Evolutionary conservation across 2,329 filamentous ascomycete genomes (phyloP).

Genomic region (Pleurostoma richardsiae): DNA sequence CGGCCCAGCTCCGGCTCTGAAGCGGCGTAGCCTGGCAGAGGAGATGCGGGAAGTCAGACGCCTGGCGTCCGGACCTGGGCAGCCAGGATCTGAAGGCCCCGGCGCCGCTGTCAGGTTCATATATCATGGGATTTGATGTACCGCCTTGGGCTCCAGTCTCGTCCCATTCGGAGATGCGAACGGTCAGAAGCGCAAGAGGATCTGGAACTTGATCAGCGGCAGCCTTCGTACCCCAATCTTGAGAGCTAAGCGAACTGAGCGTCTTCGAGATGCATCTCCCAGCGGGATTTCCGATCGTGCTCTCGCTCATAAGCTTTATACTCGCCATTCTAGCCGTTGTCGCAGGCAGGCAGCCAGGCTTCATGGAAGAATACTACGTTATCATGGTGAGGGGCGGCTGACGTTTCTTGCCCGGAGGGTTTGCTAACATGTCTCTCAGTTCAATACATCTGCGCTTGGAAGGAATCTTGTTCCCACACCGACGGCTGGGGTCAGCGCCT

Average conservation of each 20-base stretch:
- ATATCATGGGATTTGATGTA: too few species aligned
- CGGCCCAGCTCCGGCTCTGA: too few species aligned
- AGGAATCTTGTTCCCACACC: constrained; percentile 25
- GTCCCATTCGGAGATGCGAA: too few species aligned
- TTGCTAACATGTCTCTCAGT: constrained; percentile 15
- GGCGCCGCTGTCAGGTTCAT: too few species aligned
- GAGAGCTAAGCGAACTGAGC: not conserved
- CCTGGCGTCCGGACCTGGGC: too few species aligned
- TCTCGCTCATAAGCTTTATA: constrained; percentile 27
- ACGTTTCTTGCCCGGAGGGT: too few species aligned
- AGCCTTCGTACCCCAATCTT: not conserved
- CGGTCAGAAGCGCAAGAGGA: too few species aligned
- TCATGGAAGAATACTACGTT: constrained; percentile 31
- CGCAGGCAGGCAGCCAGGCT: constrained; percentile 28
- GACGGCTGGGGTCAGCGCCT: not conserved
- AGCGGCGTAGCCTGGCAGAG: too few species aligned
- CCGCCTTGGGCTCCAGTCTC: too few species aligned
- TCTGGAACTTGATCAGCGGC: too few species aligned
- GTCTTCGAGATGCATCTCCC: constrained; percentile 8
- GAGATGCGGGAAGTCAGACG: too few species aligned
- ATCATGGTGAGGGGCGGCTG: constrained; percentile 22
- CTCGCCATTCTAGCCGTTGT: constrained; percentile 28
- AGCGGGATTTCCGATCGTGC: constrained; percentile 20
- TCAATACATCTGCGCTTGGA: constrained; percentile 35
- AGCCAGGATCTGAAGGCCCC: too few species aligned